Evolutionary conservation across 768 basidiomycete species (phyloP).

Genomic region (Boletus rex-veris): DNA sequence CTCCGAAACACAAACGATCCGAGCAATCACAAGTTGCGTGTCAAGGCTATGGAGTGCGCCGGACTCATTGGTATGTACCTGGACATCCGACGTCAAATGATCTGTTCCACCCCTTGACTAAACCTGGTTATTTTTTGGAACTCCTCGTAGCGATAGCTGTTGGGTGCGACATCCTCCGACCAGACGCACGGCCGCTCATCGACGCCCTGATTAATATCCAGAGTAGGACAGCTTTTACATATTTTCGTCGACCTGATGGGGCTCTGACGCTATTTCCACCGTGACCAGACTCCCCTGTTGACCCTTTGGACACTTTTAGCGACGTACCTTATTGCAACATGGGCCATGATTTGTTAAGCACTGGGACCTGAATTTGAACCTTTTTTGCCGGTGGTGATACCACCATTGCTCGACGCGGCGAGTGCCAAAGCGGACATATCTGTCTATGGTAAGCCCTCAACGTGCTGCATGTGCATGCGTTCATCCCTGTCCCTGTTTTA

Average conservation of each 20-base stretch:
- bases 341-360: constrained; percentile 84
- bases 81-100: not conserved
- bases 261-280: not conserved
- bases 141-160: constrained; percentile 70
- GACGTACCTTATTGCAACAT: constrained; percentile 80
- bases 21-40: constrained; percentile 64
- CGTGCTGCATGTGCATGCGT: not conserved
- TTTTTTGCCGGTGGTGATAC: constrained; percentile 83
- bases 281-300: constrained; percentile 65
- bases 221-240: constrained; percentile 41
- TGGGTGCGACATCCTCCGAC: constrained; percentile 72
- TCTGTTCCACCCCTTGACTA: not conserved
- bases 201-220: constrained; percentile 75
- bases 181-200: constrained; percentile 68
- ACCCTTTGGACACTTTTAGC: constrained; percentile 64
- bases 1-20: constrained; percentile 66
- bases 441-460: constrained; percentile 49
- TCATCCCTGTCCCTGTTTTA: not conserved
- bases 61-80: constrained; percentile 67
- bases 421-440: constrained; percentile 78
- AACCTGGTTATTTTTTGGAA: not conserved
- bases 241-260: not conserved
- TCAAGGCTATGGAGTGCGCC: constrained; percentile 91
- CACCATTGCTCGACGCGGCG: constrained; percentile 63
- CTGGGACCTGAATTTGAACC: constrained; percentile 84